These are phyloP conservation scores for Pleurotus ostreatus DNA, from an alignment of 768 basidiomycete genomes.

Conservation along the genomic window DNA sequence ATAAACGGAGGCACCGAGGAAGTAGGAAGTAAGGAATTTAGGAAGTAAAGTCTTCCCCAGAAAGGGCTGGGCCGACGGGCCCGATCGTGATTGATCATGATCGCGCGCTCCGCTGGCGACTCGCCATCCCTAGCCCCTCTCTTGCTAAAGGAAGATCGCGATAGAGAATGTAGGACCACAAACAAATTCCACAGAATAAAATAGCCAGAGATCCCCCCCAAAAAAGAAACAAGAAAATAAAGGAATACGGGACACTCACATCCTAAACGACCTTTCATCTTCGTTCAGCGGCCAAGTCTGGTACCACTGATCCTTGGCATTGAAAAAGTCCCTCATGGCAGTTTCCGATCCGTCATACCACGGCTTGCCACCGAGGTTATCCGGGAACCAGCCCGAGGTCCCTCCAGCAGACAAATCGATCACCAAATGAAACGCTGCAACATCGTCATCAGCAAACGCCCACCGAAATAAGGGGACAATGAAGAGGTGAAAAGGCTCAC, in stretches of 20 bases:
- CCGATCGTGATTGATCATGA: constrained; percentile 8
- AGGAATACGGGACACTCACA: constrained; percentile 40
- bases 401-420: constrained; percentile 77
- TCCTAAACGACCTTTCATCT: constrained; percentile 61
- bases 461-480: not conserved
- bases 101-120: constrained; percentile 11
- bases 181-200: too few species aligned
- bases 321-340: constrained; percentile 73
- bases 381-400: constrained; percentile 88
- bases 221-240: not conserved
- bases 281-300: constrained; percentile 62
- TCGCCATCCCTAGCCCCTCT: too few species aligned
- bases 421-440: constrained; percentile 70
- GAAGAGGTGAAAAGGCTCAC: constrained; percentile 31
- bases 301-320: constrained; percentile 58
- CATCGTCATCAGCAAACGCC: not conserved
- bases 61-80: not conserved
- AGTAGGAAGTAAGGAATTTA: not conserved
- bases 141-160: too few species aligned
- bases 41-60: not conserved
- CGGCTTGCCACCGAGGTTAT: constrained; percentile 67
- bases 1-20: not conserved
- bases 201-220: too few species aligned
- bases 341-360: constrained; percentile 65
- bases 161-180: too few species aligned